These are phyloP conservation scores for Aegilops longissima DNA, from an alignment of 176 grass and related monocot species.

Conservation along the genomic window DNA sequence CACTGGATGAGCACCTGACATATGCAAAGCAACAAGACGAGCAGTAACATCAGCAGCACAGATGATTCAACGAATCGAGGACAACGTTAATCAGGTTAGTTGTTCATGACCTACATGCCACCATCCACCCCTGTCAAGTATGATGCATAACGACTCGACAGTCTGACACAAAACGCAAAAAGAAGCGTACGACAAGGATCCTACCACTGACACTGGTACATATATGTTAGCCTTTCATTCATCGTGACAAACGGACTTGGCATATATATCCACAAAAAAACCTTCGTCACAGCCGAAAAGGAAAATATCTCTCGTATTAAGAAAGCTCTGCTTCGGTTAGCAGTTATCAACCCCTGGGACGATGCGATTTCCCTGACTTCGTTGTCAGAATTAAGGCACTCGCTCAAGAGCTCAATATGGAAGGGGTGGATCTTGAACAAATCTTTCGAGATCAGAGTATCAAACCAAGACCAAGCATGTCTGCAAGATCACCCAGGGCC, in stretches of 20 bases:
- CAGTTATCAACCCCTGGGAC: constrained; percentile 72
- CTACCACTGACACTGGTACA: constrained; percentile 36
- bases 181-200: constrained; percentile 27
- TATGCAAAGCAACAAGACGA: background rate
- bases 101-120: constrained; percentile 33
- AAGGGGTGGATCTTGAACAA: constrained; percentile 58
- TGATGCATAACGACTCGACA: background rate
- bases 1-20: too few species aligned
- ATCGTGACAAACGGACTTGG: constrained; percentile 45
- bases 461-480: constrained; percentile 64
- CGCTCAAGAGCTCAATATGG: constrained; percentile 63
- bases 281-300: constrained; percentile 17
- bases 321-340: constrained; percentile 54
- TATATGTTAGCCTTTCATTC: constrained; percentile 33
- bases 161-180: constrained; percentile 23
- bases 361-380: constrained; percentile 63
- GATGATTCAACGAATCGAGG: background rate
- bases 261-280: constrained; percentile 38
- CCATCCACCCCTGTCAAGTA: constrained; percentile 20
- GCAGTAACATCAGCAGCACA: background rate
- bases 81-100: background rate
- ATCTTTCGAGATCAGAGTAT: constrained; percentile 39
- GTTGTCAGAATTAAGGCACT: constrained; percentile 54
- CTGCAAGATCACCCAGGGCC: constrained; percentile 65
- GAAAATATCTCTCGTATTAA: constrained; percentile 22